Evolutionary conservation across 2,329 filamentous ascomycete species (phyloP), one percentile per base, ranked within the genome.

Genomic region (Aplosporella prunicola): DNA sequence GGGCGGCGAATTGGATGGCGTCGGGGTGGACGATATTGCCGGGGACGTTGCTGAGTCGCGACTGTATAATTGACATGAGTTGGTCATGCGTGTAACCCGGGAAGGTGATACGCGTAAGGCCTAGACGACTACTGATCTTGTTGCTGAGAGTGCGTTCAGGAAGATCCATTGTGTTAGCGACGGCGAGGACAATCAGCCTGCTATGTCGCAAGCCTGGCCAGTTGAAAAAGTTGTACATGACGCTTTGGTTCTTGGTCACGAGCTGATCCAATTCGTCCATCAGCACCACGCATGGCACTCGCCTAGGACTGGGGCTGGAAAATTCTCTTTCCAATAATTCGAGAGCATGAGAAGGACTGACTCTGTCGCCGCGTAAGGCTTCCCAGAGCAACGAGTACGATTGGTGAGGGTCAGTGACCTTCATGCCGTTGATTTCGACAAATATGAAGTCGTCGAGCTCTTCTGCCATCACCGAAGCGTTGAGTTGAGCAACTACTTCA

Each of bases 211-310:
- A 69, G 9, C 85, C 83, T 4, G 91, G 91, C 91, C 91, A 98
- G 55, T 98, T 98, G 73, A 98, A 98, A 61, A 98, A 98, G 61
- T 98, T 98, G 66, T 98, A 98, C 91, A 98, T 98, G 62, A 98
- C 91, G n/a, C 85, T 89, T 59, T 98, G 93, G 52, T 94, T 96
- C 55, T 89, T 91, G 9, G 91, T 98, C 5, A 98, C 93, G 6
- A 98, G 74, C 62, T 98, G 91, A 57, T 98, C 91, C 32, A 98
- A 72, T 62, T 98, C 91, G 53, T 98, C 91, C 91, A 98, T 98
- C 34, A 98, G 66, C 2, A 98, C 91, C 10, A 98, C 91, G 55
- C 89, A 96, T 1, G 93, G 91, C 5, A 93, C 86, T 43, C 91
- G 76, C 34, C 91, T 76, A 16, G 91, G 91, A 42, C 82, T 93